Base-by-base conservation (phyloP, 768 basidiomycete species). In the Phallus indusiatus region DNA sequence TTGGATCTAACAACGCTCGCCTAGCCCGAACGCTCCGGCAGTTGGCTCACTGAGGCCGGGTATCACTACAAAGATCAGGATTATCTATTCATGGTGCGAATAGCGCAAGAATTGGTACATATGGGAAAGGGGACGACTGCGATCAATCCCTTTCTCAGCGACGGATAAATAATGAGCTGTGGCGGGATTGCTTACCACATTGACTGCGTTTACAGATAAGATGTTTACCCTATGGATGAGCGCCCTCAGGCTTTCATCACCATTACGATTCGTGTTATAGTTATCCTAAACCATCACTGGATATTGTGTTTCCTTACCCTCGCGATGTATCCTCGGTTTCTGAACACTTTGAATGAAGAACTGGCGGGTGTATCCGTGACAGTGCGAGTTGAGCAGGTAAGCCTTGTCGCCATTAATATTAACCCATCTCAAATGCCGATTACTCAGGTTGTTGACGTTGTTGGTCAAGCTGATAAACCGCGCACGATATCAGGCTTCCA, bases 51-150 rank as follows among this genome's bases (percentile, higher is more conserved):
- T n/a, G n/a, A n/a, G n/a, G n/a, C n/a, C n/a, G 90, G 90, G n/a
- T 99, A 98, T 75, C 98, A 99, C 73, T 81, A 89, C 74, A 97
- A 97, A 70, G 96, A 99, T 71, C 84, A 94, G 0, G 94, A 99
- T 67, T 95, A 92, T 69, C 72, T 97, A 66, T 98, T 99, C 72
- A 89, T 91, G 79, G 94, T 97, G 18, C 85, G 96, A 56, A 84
- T 99, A 60, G 91, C 95, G 1, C 89, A 97, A 72, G 96, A 95
- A 18, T 73, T 98, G 65, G 88, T 97, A n/a, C 93, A 97, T 71
- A 94, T 98, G 94, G 96, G 96, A 71, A 99, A 99, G 74, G 96
- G 96, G 36, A 97, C 94, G 14, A 90, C 98, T 68, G 90, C 90
- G 11, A 76, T 99, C 65, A 97, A 95, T 70, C 95, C 96, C 3